Evolutionary conservation across 257 asterid genomes (phyloP), one percentile per base, ranked within the genome.

Genomic region (Henckelia pumila): DNA sequence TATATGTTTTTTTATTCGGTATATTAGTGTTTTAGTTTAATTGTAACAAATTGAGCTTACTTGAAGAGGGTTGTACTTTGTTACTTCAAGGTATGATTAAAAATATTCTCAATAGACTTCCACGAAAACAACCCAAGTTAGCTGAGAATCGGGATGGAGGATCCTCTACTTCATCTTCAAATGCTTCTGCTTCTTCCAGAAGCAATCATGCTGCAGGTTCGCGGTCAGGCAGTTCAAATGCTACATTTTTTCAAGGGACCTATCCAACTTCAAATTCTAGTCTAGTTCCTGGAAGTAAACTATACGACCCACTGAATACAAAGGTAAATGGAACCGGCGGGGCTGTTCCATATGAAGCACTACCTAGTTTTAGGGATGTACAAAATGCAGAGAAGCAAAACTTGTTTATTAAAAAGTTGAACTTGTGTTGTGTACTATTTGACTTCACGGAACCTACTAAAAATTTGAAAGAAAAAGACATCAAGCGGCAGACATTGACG

Each of bases 391-490:
- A 86, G 77, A 86, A 78, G 79, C 87, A 79, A 66, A 76, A 57
- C 71, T 71, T 86, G 73, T 82, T 83, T 63, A 73, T 86, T 55
- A 78, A 67, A 64, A 83, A 86, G 73, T 70, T 86, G 79, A 73
- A 69, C 58, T 47, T 83, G 83, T 86, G 92, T 71, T 81, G 86
- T 69, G 78, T 72, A 9, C 73, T 81, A 60, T 81, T 86, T 57
- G 89, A 86, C 73, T 86, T 86, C 65, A 70, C 84, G 3, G 92
- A 86, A 74, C 89, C 92, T 52, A 60, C 77, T 7, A 83, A 83
- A 75, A 75, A 82, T 76, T 50, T 76, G 79, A 86, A 81, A 71
- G 92, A 86, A 66, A 86, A 86, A 44, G 92, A 86, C 67, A 78
- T 86, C 80, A 86, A 86, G 66, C 66, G 87, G 69, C 92, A 81